Conservation (phyloP, 169 alveolate species). For the Blepharisma undulans region DNA sequence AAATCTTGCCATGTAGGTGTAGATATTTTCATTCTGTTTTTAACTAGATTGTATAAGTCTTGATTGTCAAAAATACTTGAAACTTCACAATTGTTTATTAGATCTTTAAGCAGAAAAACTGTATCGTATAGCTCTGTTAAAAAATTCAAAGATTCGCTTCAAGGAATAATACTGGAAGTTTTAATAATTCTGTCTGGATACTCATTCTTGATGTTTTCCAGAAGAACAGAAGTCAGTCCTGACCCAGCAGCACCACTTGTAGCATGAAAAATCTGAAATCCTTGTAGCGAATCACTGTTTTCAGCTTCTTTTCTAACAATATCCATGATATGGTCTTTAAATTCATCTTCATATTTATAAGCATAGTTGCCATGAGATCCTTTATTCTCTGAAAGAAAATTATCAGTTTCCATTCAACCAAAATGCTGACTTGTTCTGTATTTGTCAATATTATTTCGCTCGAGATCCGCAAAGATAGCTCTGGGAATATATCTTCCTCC, state of each 20-base stretch:
- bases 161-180: slow-evolving; percentile 97
- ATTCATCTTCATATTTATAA: slow-evolving; percentile 98
- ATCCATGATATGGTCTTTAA: slow-evolving; percentile 96
- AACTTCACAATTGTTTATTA: slow-evolving; percentile 97
- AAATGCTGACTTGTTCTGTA: slow-evolving; percentile 98
- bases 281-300: slow-evolving; percentile 97
- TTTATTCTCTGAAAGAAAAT: slow-evolving; percentile 97
- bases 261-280: slow-evolving; percentile 97
- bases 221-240: slow-evolving; percentile 97
- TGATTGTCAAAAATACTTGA: slow-evolving; percentile 97
- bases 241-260: slow-evolving; percentile 99
- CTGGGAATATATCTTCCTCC: slow-evolving; percentile 98
- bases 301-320: slow-evolving; percentile 99
- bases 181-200: slow-evolving; percentile 98
- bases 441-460: slow-evolving; percentile 98
- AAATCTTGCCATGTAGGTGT: slow-evolving; percentile 98
- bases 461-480: slow-evolving; percentile 97
- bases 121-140: slow-evolving; percentile 99
- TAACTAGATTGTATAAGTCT: slow-evolving; percentile 98
- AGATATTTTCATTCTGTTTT: slow-evolving; percentile 96
- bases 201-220: slow-evolving; percentile 96
- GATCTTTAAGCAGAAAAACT: slow-evolving; percentile 95
- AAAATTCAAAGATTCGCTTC: slow-evolving; percentile 97
- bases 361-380: slow-evolving; percentile 99
- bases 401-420: slow-evolving; percentile 96